A percentile compares a stretch with the other conserved stretches of the same genome.
These are phyloP conservation scores for Nyctanthes arbortristis DNA, from an alignment of 257 asterid genomes.

Conservation along the genomic window DNA sequence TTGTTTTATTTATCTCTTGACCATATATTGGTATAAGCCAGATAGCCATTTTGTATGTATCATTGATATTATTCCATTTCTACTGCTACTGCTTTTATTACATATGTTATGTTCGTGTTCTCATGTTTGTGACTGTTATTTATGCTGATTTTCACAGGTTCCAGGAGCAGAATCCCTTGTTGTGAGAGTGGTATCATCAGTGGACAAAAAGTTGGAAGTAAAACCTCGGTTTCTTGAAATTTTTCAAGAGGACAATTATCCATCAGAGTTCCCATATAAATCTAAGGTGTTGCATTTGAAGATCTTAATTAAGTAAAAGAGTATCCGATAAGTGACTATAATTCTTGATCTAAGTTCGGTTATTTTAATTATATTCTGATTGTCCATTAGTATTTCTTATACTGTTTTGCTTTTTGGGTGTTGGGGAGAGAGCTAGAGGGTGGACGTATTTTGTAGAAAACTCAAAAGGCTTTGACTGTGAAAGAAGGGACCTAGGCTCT, in stretches of 20 bases:
- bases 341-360: slow-evolving; percentile 7
- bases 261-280: slow-evolving; percentile 77
- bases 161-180: slow-evolving; percentile 97
- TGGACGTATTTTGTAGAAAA: not conserved
- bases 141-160: slow-evolving; percentile 50
- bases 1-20: not conserved
- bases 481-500: not conserved
- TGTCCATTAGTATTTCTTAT: not conserved
- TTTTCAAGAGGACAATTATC: slow-evolving; percentile 86
- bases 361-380: not conserved
- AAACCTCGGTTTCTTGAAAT: slow-evolving; percentile 92
- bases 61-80: not conserved
- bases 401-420: not conserved
- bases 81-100: not conserved
- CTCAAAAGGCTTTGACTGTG: not conserved
- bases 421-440: not conserved
- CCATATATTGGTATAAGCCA: not conserved
- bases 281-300: slow-evolving; percentile 62
- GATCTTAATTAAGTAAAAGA: slow-evolving; percentile 12
- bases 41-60: not conserved
- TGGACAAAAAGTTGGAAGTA: slow-evolving; percentile 96
- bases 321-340: slow-evolving; percentile 15
- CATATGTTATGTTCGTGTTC: not conserved
- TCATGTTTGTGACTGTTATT: not conserved
- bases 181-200: slow-evolving; percentile 93